phyloP scores from a whole-genome alignment of 2,329 filamentous ascomycete genomes.

The Thelonectria rubi region DNA sequence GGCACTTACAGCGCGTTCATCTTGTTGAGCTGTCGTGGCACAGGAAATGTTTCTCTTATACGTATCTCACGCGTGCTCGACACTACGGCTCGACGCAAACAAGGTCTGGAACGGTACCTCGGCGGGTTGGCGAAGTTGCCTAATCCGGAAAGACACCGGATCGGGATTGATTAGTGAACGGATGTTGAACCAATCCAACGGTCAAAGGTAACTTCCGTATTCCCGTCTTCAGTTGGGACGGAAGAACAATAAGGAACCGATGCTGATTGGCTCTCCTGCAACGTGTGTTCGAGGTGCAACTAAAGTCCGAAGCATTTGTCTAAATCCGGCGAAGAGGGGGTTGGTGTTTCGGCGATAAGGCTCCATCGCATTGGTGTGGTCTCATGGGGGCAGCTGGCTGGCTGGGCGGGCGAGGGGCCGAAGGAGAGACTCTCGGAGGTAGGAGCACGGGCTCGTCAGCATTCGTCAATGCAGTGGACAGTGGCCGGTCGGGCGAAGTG shows the following conservation, averaged over 20 bases:
- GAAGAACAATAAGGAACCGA: background rate
- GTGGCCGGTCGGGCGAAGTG: conserved; percentile 3
- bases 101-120: background rate
- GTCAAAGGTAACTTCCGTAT: too few relatives aligned
- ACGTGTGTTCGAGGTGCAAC: conserved; percentile 20
- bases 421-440: conserved; percentile 11
- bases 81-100: too few relatives aligned
- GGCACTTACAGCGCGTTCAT: too few relatives aligned
- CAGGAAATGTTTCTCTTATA: too few relatives aligned
- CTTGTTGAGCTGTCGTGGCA: too few relatives aligned
- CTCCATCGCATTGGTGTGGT: conserved; percentile 31
- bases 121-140: conserved; percentile 13
- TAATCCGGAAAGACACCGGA: conserved; percentile 1
- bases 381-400: conserved; percentile 6
- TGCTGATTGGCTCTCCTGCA: background rate
- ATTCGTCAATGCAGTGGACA: conserved; percentile 10
- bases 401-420: conserved; percentile 7
- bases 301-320: conserved; percentile 35
- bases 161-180: background rate
- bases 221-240: too few relatives aligned
- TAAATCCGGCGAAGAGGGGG: conserved; percentile 38
- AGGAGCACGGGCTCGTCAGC: conserved; percentile 15
- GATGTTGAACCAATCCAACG: background rate
- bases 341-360: conserved; percentile 5
- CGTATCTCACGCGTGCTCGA: too few relatives aligned